phyloP scores from a whole-genome alignment of 179 eudicot genomes.

The Patellifolia procumbens region DNA sequence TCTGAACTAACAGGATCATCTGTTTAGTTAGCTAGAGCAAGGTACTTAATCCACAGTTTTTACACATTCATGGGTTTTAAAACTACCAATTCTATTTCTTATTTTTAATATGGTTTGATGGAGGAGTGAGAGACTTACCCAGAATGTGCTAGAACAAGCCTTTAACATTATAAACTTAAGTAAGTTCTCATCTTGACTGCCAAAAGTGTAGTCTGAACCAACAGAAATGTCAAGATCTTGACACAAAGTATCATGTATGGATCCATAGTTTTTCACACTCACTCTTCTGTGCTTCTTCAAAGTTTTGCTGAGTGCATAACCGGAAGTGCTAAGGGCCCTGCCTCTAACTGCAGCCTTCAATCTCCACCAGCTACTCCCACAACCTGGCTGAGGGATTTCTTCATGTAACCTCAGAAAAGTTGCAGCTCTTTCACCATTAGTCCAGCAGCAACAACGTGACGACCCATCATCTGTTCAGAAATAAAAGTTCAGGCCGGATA shows the following conservation, averaged over 20 bases:
- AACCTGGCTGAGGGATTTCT: constrained; percentile 29
- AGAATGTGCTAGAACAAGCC: constrained; percentile 58
- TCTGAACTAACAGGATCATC: background rate
- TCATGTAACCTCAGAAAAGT: constrained; percentile 58
- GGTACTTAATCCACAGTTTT: background rate
- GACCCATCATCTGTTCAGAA: constrained; percentile 73
- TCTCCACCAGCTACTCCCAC: constrained; percentile 30
- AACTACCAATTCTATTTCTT: background rate
- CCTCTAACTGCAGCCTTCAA: constrained; percentile 19
- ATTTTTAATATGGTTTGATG: background rate
- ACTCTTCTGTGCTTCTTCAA: constrained; percentile 59
- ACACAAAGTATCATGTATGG: constrained; percentile 48
- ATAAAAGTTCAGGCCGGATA: background rate
- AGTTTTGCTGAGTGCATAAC: constrained; percentile 38
- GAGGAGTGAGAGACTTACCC: constrained; percentile 50
- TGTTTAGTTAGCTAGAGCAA: background rate
- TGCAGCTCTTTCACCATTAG: constrained; percentile 61
- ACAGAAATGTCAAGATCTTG: constrained; percentile 57
- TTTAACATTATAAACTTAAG: constrained; percentile 50
- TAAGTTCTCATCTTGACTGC: constrained; percentile 52
- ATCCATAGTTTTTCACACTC: constrained; percentile 66
- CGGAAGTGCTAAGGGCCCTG: constrained; percentile 27
- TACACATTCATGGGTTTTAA: background rate
- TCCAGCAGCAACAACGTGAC: constrained; percentile 79
- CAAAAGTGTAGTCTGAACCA: constrained; percentile 38